These are phyloP conservation scores for Vanderwaltozyma yarrowii DNA, from an alignment of 805 yeast genomes.

Conservation along the genomic window DNA sequence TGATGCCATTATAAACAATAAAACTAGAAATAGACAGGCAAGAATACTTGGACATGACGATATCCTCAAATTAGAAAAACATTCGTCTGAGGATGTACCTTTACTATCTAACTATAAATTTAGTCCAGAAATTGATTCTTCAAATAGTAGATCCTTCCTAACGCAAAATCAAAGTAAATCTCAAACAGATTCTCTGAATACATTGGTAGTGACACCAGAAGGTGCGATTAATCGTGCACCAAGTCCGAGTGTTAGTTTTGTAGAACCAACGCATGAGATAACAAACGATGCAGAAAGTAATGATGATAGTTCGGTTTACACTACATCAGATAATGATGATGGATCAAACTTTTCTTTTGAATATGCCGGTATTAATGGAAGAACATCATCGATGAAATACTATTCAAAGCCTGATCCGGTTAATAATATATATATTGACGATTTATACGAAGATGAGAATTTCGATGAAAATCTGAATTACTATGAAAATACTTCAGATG, in stretches of 20 bases:
- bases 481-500: constrained; percentile 18
- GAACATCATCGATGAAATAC: constrained; percentile 45
- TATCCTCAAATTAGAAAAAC: constrained; percentile 11
- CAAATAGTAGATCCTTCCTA: too few relatives aligned
- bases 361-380: constrained; percentile 34
- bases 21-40: constrained; percentile 12
- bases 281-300: not conserved
- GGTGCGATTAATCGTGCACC: not conserved
- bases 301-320: constrained; percentile 4
- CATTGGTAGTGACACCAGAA: too few relatives aligned
- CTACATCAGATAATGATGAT: constrained; percentile 10
- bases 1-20: constrained; percentile 3
- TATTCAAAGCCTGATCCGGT: constrained; percentile 30
- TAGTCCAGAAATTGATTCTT: not conserved
- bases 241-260: not conserved
- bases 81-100: constrained; percentile 3
- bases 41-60: constrained; percentile 25
- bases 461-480: constrained; percentile 35
- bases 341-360: constrained; percentile 41
- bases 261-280: not conserved
- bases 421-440: constrained; percentile 29
- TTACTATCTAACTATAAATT: not conserved
- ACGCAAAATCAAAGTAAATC: too few relatives aligned
- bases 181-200: too few relatives aligned
- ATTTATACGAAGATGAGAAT: constrained; percentile 32